Evolutionary conservation across 2,329 filamentous ascomycete genomes (phyloP), one percentile per base, ranked within the genome.

Genomic region (Coleophoma cylindrospora): DNA sequence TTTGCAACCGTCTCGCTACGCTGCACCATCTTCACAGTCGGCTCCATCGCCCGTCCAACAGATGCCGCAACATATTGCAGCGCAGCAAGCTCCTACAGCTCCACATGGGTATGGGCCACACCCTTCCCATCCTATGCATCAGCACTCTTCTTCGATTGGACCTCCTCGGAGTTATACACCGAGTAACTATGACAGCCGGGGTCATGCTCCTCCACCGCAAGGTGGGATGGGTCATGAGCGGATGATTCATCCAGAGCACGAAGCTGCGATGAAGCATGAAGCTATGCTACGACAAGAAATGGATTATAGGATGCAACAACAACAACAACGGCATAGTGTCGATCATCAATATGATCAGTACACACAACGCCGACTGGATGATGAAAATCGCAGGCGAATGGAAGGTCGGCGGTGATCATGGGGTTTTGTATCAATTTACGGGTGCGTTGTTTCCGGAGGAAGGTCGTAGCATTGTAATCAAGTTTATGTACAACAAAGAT

Each of bases 41-140:
- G 48, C 48, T 40, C 57, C 55, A 41, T 41, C 51, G 14, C 47
- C 53, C 37, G 67, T 68, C 38, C 54, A 54, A 37, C 56, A 58
- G 45, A 52, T 54, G 17, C 40, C 74, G 72, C 75, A 77, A 13
- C 77, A 79, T 56, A 68, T 68, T 33, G 66, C 73, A 32, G 68
- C 71, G 5, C 55, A 66, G 50, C 61, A 74, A 63, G 53, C 66
- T 55, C 40, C 61, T 37, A 59, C 70, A 62, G 61, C 64, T 52
- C 45, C 69, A 32, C 76, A 79, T 53, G 70, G 74, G 50, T 67
- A 64, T 50, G 68, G 70, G 19, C 70, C 72, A n/a, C 76, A 77
- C 7, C 74, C 78, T n/a, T 71, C 75, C 13, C 59, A 60, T 43
- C 45, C 55, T 7, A 46, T 61, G n/a, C 72, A 75, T 17, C 79